These are phyloP conservation scores for Peniophora sp. DNA, from an alignment of 1,284 basidiomycete genomes.

Conservation along the genomic window DNA sequence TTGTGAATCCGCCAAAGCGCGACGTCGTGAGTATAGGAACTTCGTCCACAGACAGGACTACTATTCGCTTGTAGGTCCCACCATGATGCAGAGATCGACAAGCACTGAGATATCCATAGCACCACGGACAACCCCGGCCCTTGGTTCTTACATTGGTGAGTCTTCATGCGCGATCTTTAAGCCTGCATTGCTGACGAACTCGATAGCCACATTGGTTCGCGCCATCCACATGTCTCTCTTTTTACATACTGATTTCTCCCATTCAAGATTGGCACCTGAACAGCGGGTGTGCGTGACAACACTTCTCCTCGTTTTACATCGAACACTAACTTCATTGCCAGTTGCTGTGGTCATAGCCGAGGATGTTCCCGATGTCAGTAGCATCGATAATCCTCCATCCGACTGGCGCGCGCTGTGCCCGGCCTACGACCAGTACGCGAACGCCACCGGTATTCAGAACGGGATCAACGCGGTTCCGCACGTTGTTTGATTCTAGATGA, in stretches of 20 bases:
- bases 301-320: too few relatives aligned
- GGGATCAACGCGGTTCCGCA: too few relatives aligned
- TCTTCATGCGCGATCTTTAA: neutral
- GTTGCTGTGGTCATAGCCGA: conserved; percentile 34
- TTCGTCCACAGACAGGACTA: conserved; percentile 14
- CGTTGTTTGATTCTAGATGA: too few relatives aligned
- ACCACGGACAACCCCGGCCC: conserved; percentile 37
- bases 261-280: conserved; percentile 31
- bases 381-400: conserved; percentile 10
- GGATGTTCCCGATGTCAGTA: conserved; percentile 17
- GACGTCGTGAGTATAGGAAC: conserved; percentile 18
- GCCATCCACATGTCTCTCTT: conserved; percentile 20
- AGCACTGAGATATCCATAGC: conserved; percentile 6
- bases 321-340: too few relatives aligned
- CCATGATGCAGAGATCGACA: too few relatives aligned
- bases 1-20: conserved; percentile 25
- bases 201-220: too few relatives aligned
- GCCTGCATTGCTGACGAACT: too few relatives aligned
- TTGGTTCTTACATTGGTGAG: conserved; percentile 29
- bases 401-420: neutral
- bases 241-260: neutral
- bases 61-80: conserved; percentile 12
- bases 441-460: neutral
- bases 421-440: conserved; percentile 5
- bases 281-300: conserved; percentile 15